These are phyloP conservation scores for Umbelopsis ramanniana DNA, from an alignment of 192 early-diverging fungal genomes.

Conservation along the genomic window DNA sequence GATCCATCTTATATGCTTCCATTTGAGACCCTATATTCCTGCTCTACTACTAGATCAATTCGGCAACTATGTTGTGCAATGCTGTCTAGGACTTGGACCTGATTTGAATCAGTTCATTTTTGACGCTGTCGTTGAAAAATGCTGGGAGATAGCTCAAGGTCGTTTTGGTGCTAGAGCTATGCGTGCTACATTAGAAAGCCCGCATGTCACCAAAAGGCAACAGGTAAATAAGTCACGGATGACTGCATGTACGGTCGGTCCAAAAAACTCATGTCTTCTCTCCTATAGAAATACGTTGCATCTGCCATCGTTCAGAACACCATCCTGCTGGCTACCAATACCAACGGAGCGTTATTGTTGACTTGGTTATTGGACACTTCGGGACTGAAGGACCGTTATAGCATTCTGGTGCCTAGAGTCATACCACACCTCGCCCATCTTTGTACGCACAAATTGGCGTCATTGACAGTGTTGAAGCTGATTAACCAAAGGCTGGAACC, in stretches of 20 bases:
- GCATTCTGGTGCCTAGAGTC: conserved; percentile 82
- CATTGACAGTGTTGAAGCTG: conserved; percentile 82
- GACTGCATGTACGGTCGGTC: too few relatives aligned
- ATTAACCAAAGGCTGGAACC: conserved; percentile 89
- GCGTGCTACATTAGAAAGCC: conserved; percentile 90
- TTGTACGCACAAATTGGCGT: conserved; percentile 91
- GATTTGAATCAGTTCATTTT: conserved; percentile 90
- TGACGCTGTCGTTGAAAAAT: conserved; percentile 89
- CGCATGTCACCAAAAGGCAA: conserved; percentile 81
- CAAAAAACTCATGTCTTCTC: background rate
- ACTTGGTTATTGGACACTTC: conserved; percentile 96
- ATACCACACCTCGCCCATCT: conserved; percentile 78
- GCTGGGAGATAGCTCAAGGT: conserved; percentile 87
- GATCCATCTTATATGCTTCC: conserved; percentile 61
- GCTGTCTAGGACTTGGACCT: conserved; percentile 82
- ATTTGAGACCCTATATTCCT: conserved; percentile 74
- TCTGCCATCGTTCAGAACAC: conserved; percentile 86
- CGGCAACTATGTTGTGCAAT: conserved; percentile 99
- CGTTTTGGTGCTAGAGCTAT: conserved; percentile 94
- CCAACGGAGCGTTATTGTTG: conserved; percentile 90
- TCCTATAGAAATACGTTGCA: conserved; percentile 84
- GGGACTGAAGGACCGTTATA: conserved; percentile 78
- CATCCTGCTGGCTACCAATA: conserved; percentile 79
- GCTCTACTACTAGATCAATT: conserved; percentile 93
- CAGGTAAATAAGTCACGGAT: too few relatives aligned